A percentile compares a stretch with the other conserved stretches of the same genome.
Conservation (phyloP, 192 early-diverging fungal species). For the Coemansia aciculifera region DNA sequence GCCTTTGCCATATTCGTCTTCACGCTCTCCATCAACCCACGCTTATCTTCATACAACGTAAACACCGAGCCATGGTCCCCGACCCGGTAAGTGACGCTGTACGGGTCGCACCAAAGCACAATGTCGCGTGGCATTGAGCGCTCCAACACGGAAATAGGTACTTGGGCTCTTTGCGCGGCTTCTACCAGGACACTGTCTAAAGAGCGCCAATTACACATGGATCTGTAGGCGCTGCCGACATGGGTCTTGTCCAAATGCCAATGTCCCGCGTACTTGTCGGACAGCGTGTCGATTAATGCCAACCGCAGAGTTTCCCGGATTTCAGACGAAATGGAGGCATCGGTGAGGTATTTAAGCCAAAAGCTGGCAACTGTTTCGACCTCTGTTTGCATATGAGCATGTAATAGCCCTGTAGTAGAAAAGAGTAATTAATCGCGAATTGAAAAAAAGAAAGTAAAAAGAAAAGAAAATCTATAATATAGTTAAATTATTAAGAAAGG, state of each 20-base stretch:
- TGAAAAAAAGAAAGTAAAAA: background rate
- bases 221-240: conserved; percentile 74
- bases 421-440: conserved; percentile 4
- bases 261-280: conserved; percentile 64
- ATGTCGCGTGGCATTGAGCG: conserved; percentile 65
- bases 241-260: conserved; percentile 69
- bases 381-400: conserved; percentile 53
- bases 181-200: conserved; percentile 62
- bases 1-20: conserved; percentile 47
- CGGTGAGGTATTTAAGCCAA: conserved; percentile 50
- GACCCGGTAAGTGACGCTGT: conserved; percentile 68
- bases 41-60: conserved; percentile 66
- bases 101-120: conserved; percentile 73
- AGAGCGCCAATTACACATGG: conserved; percentile 68
- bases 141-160: conserved; percentile 56
- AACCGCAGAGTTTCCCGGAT: conserved; percentile 31
- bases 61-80: conserved; percentile 71
- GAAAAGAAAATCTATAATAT: background rate
- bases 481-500: background rate
- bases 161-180: conserved; percentile 56
- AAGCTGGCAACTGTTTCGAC: conserved; percentile 48
- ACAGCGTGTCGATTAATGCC: conserved; percentile 55
- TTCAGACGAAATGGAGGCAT: conserved; percentile 25
- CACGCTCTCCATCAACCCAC: conserved; percentile 40
- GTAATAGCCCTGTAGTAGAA: conserved; percentile 6